phyloP scores from a whole-genome alignment of 768 basidiomycete species.

The Aureoboletus auriporus region DNA sequence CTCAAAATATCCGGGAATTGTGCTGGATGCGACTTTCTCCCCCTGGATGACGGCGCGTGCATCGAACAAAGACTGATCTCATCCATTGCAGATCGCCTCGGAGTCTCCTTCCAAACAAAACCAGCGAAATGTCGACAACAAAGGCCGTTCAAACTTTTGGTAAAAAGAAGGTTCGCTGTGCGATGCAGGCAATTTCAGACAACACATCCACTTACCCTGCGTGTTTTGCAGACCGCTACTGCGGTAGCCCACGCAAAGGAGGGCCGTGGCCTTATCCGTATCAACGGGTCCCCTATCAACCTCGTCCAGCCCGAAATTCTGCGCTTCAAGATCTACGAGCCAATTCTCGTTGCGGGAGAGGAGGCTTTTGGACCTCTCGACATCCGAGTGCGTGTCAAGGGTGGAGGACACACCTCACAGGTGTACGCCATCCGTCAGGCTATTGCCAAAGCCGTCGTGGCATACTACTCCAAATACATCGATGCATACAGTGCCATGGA shows the following conservation, averaged over 20 bases:
- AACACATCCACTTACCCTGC: constrained; percentile 1
- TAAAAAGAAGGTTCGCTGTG: constrained; percentile 89
- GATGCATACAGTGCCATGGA: constrained; percentile 97
- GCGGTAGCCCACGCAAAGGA: constrained; percentile 97
- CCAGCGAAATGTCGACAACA: constrained; percentile 55
- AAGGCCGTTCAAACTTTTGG: constrained; percentile 99
- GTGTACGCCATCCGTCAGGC: constrained; percentile 99
- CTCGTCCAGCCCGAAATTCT: constrained; percentile 94
- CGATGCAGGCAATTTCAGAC: neutral
- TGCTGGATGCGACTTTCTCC: constrained; percentile 37
- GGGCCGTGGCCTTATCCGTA: constrained; percentile 92
- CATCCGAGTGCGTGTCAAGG: constrained; percentile 96
- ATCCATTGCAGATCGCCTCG: constrained; percentile 17
- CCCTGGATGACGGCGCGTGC: constrained; percentile 33
- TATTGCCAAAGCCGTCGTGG: constrained; percentile 95
- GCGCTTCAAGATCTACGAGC: constrained; percentile 97
- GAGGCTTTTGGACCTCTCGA: constrained; percentile 85
- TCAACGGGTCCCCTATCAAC: constrained; percentile 95
- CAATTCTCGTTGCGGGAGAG: constrained; percentile 89
- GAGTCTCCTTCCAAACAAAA: constrained; percentile 7
- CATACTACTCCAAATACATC: constrained; percentile 98
- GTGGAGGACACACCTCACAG: constrained; percentile 99
- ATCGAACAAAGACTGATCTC: constrained; percentile 15
- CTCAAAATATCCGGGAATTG: constrained; percentile 22
- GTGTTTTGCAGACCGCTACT: constrained; percentile 75